A percentile compares a stretch with the other conserved stretches of the same genome.
Evolutionary conservation across 2,329 filamentous ascomycete genomes (phyloP).

Genomic region (Microcera coccophila): DNA sequence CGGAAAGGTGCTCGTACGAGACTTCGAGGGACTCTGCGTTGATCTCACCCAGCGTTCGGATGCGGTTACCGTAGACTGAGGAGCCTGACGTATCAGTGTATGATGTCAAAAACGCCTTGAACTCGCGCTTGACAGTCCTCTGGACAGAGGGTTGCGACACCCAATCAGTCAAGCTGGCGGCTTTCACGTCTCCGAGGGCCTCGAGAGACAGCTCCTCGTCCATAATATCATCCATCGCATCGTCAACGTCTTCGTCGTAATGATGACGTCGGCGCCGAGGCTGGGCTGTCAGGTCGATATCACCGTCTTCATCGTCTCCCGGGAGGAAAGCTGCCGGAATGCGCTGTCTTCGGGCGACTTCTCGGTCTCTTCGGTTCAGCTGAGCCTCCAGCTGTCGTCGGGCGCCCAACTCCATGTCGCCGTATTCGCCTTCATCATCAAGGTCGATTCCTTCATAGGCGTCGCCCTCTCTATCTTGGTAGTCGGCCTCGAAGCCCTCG

Average conservation of each 20-base stretch:
- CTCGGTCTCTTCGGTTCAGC: constrained; percentile 69
- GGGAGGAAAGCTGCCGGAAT: constrained; percentile 71
- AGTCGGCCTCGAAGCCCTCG: constrained; percentile 69
- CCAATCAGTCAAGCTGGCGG: constrained; percentile 91
- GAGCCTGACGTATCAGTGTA: constrained; percentile 85
- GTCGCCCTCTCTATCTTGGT: constrained; percentile 63
- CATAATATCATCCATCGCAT: constrained; percentile 92
- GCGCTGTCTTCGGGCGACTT: constrained; percentile 61
- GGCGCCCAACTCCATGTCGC: constrained; percentile 61
- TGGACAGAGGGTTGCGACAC: constrained; percentile 85
- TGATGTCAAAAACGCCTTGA: constrained; percentile 95
- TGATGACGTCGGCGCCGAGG: constrained; percentile 79
- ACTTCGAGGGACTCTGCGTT: constrained; percentile 96
- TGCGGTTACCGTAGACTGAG: constrained; percentile 92
- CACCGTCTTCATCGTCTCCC: constrained; percentile 79
- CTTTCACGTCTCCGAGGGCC: constrained; percentile 88
- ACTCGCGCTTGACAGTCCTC: constrained; percentile 89
- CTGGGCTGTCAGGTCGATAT: constrained; percentile 80
- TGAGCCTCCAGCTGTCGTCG: constrained; percentile 69
- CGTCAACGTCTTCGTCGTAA: constrained; percentile 92
- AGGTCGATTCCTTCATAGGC: constrained; percentile 67
- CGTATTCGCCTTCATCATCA: constrained; percentile 75
- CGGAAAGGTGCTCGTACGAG: constrained; percentile 86
- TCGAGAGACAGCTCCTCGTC: constrained; percentile 92
- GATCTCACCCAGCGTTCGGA: constrained; percentile 91